Conservation (phyloP, 768 basidiomycete species). For the Dioszegia hungarica region DNA sequence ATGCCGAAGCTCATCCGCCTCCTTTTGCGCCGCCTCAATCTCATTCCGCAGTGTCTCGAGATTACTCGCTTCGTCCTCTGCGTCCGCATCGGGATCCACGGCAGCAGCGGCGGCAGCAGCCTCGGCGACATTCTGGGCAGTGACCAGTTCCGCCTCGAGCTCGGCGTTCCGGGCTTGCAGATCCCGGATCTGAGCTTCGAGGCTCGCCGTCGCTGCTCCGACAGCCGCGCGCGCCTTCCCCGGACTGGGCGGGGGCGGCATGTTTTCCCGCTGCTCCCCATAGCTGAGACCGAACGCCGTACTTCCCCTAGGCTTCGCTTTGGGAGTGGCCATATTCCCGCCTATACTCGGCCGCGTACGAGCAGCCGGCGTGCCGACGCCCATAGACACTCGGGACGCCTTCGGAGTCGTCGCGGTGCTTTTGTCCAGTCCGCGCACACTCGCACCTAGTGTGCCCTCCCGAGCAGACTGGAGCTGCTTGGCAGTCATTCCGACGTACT, state of each 20-base stretch:
- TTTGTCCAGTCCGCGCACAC: conserved; percentile 15
- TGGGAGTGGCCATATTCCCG: conserved; percentile 14
- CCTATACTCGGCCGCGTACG: conserved; percentile 21
- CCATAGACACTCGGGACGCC: conserved; percentile 39
- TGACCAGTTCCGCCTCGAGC: conserved; percentile 23
- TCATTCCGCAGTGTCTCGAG: conserved; percentile 37
- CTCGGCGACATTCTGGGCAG: neutral
- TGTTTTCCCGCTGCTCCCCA: conserved; percentile 33
- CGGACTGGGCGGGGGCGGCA: conserved; percentile 47
- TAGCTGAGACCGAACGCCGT: conserved; percentile 4
- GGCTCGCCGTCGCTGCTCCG: conserved; percentile 39
- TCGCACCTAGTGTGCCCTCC: conserved; percentile 23
- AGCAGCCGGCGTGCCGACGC: conserved; percentile 22
- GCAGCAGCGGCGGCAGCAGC: neutral
- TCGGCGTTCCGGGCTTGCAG: conserved; percentile 51
- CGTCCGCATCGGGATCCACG: neutral
- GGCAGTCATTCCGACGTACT: conserved; percentile 78
- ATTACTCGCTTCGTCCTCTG: neutral
- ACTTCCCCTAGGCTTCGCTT: conserved; percentile 19
- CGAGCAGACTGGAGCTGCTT: conserved; percentile 61
- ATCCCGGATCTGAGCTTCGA: conserved; percentile 68
- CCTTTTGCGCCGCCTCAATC: conserved; percentile 28
- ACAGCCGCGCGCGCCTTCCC: conserved; percentile 48
- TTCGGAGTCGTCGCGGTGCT: conserved; percentile 28
- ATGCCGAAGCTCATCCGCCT: conserved; percentile 22